These are phyloP conservation scores for Phaeosphaeriaceae sp. DNA, from an alignment of 2,329 filamentous ascomycete species.

Conservation along the genomic window DNA sequence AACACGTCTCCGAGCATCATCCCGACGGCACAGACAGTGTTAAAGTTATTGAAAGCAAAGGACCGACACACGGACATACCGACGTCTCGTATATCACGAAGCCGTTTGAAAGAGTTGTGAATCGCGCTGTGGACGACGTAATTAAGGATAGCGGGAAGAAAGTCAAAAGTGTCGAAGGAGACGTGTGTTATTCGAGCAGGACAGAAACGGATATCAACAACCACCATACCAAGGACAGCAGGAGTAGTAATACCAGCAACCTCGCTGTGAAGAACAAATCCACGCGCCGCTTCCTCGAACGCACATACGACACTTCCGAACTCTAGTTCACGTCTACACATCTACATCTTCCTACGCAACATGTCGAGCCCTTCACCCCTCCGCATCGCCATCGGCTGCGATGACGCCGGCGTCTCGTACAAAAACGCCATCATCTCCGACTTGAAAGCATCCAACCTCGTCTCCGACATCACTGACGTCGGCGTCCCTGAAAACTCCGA, in stretches of 20 bases:
- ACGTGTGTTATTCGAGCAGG: slow-evolving; percentile 12
- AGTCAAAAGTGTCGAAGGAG: slow-evolving; percentile 28
- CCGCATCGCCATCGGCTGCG: slow-evolving; percentile 69
- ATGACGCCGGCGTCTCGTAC: slow-evolving; percentile 79
- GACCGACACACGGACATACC: slow-evolving; percentile 40
- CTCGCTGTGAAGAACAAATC: slow-evolving; percentile 16
- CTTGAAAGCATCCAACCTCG: slow-evolving; percentile 71
- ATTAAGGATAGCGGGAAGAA: slow-evolving; percentile 35
- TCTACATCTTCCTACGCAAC: not conserved
- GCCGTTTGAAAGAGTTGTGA: slow-evolving; percentile 44
- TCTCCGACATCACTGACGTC: slow-evolving; percentile 74
- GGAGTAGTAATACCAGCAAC: not conserved
- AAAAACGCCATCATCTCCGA: slow-evolving; percentile 79
- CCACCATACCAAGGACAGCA: not conserved
- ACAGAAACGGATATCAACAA: not conserved
- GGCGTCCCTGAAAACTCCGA: slow-evolving; percentile 71
- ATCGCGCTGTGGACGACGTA: slow-evolving; percentile 41
- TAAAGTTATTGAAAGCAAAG: slow-evolving; percentile 44
- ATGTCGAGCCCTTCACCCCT: slow-evolving; percentile 43
- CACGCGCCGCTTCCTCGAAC: slow-evolving; percentile 25
- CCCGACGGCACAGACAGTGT: slow-evolving; percentile 23
- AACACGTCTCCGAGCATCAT: slow-evolving; percentile 46
- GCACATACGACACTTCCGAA: slow-evolving; percentile 43
- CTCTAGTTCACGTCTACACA: slow-evolving; percentile 20
- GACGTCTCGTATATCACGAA: slow-evolving; percentile 46